Evolutionary conservation across 2,329 filamentous ascomycete genomes (phyloP).

Genomic region (Fusarium sp.): DNA sequence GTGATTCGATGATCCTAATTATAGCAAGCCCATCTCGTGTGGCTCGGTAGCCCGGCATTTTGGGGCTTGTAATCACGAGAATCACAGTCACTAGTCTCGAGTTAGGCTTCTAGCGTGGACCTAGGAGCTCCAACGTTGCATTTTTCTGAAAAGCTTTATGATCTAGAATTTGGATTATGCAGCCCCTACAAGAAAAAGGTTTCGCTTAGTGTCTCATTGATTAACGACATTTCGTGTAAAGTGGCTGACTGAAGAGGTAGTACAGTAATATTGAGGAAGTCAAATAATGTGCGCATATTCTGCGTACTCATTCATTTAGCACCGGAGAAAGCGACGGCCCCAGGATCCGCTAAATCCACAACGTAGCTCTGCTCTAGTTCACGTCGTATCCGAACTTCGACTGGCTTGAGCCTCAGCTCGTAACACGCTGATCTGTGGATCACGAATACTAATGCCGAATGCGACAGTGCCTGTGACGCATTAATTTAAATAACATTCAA

Average conservation of each 20-base stretch:
- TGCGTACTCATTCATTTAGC: too few relatives aligned
- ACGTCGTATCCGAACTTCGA: constrained; percentile 5
- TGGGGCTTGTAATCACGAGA: constrained; percentile 10
- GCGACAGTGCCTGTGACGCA: not conserved
- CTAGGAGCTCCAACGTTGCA: constrained; percentile 6
- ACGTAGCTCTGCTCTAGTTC: constrained; percentile 6
- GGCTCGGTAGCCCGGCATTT: constrained; percentile 3
- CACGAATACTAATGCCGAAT: not conserved
- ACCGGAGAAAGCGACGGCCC: not conserved
- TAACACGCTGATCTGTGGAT: constrained; percentile 20
- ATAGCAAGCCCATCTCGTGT: constrained; percentile 9
- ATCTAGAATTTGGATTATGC: not conserved
- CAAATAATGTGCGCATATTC: too few relatives aligned
- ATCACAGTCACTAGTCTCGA: not conserved
- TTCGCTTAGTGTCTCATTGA: not conserved
- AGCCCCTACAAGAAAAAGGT: not conserved
- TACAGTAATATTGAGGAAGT: not conserved
- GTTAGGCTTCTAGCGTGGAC: not conserved
- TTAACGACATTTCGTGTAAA: not conserved
- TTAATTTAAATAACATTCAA: constrained; percentile 1
- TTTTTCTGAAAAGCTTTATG: not conserved
- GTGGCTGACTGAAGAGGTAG: too few relatives aligned
- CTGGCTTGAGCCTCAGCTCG: not conserved
- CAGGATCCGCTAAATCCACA: not conserved
- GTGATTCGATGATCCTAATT: constrained; percentile 16